These are phyloP conservation scores for Geotrichum klebahnii DNA, from an alignment of 1,139 yeast genomes.

Conservation along the genomic window DNA sequence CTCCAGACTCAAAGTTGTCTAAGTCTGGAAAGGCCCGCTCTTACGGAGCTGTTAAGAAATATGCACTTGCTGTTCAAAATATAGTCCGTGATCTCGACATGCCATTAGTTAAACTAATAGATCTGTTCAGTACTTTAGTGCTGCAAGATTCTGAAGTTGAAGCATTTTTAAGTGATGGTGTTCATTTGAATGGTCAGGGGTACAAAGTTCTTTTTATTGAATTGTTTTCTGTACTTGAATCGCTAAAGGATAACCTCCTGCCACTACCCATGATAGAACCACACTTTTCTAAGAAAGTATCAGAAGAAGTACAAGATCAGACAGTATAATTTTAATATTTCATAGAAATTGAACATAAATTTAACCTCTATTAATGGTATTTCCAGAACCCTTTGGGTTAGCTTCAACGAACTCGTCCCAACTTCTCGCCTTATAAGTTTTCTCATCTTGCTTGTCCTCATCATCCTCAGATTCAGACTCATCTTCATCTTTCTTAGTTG, in stretches of 20 bases:
- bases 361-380: conserved; percentile 56
- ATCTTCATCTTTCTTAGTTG: conserved; percentile 41
- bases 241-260: conserved; percentile 1
- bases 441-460: conserved; percentile 41
- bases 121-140: conserved; percentile 12
- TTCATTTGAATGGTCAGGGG: conserved; percentile 23
- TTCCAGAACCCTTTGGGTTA: conserved; percentile 79
- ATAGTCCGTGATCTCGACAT: not conserved
- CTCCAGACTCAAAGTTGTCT: conserved; percentile 18
- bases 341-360: not conserved
- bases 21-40: conserved; percentile 20
- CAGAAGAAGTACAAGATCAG: not conserved
- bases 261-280: conserved; percentile 19
- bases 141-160: conserved; percentile 10
- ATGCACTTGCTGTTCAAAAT: conserved; percentile 11
- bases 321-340: not conserved
- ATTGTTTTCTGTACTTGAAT: conserved; percentile 1
- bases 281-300: conserved; percentile 19
- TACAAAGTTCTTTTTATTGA: conserved; percentile 17
- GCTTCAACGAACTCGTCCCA: conserved; percentile 95
- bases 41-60: conserved; percentile 12
- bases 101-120: conserved; percentile 8
- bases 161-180: conserved; percentile 20
- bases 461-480: conserved; percentile 51
- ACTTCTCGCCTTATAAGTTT: conserved; percentile 62